Conservation (phyloP, 768 basidiomycete genomes). For the Cubamyces lactineus region DNA sequence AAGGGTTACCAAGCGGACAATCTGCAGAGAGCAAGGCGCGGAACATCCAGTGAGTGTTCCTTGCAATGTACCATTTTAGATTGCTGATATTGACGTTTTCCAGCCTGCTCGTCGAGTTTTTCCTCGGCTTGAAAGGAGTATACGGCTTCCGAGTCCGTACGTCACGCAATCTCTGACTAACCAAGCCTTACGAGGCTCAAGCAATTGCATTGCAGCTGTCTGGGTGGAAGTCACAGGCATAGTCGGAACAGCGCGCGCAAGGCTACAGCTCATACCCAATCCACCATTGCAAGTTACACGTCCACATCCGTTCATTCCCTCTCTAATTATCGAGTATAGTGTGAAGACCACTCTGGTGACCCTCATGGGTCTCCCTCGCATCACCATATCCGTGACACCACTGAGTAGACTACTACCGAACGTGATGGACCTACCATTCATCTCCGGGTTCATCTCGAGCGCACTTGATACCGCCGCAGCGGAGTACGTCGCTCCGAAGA, state of each 20-base stretch:
- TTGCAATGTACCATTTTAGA: neutral
- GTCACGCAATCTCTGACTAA: conserved; percentile 13
- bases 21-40: conserved; percentile 42
- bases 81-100: neutral
- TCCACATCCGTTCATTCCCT: neutral
- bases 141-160: conserved; percentile 35
- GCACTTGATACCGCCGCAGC: conserved; percentile 64
- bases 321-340: conserved; percentile 27
- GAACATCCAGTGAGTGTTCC: conserved; percentile 51
- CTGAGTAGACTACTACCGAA: conserved; percentile 67
- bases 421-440: conserved; percentile 75
- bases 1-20: conserved; percentile 51
- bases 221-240: conserved; percentile 77
- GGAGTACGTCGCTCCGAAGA: conserved; percentile 71
- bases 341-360: conserved; percentile 56
- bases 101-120: conserved; percentile 68
- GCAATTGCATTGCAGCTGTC: conserved; percentile 47
- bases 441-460: conserved; percentile 69
- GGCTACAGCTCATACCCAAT: conserved; percentile 75
- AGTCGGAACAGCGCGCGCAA: conserved; percentile 62
- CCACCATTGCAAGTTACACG: conserved; percentile 53
- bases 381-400: conserved; percentile 67
- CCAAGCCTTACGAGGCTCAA: neutral
- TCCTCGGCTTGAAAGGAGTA: conserved; percentile 54
- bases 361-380: conserved; percentile 70